Percentiles rank a stretch among this genome's conserved stretches.
These are phyloP conservation scores for Meredithiella fracta DNA, from an alignment of 2,329 filamentous ascomycete genomes.

Conservation along the genomic window DNA sequence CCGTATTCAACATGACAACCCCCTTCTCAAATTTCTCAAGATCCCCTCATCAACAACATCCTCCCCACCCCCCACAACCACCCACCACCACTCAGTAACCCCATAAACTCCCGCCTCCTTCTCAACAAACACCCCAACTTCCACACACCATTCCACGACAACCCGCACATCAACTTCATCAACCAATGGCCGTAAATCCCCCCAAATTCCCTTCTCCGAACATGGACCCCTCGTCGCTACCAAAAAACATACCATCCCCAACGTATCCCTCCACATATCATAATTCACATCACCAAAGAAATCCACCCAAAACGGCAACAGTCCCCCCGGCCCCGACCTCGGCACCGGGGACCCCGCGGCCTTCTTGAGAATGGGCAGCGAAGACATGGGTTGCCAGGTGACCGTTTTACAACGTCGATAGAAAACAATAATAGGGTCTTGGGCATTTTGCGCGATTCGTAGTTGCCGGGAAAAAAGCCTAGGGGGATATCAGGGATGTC, in stretches of 20 bases:
- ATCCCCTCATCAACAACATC: not conserved
- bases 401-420: slow-evolving; percentile 32
- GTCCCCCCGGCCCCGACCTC: slow-evolving; percentile 25
- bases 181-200: slow-evolving; percentile 38
- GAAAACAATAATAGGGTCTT: slow-evolving; percentile 49
- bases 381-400: slow-evolving; percentile 40
- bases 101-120: slow-evolving; percentile 19
- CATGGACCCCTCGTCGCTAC: slow-evolving; percentile 46
- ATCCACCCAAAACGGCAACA: slow-evolving; percentile 56
- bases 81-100: slow-evolving; percentile 53
- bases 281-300: slow-evolving; percentile 44
- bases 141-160: slow-evolving; percentile 41
- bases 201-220: slow-evolving; percentile 34
- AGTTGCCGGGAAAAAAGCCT: slow-evolving; percentile 54
- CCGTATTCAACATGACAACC: slow-evolving; percentile 11
- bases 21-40: slow-evolving; percentile 9
- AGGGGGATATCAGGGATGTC: slow-evolving; percentile 48
- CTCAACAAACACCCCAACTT: slow-evolving; percentile 31
- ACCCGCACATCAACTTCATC: slow-evolving; percentile 47
- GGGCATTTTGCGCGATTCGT: slow-evolving; percentile 52
- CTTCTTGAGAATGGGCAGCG: slow-evolving; percentile 27
- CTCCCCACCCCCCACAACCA: slow-evolving; percentile 26
- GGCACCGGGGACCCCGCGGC: slow-evolving; percentile 27
- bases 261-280: slow-evolving; percentile 46
- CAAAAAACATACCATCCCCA: slow-evolving; percentile 45